A percentile compares a stretch with the other conserved stretches of the same genome.
Evolutionary conservation across 371 early-diverging fungal species (phyloP).

Genomic region (Blyttiomyces sp.): DNA sequence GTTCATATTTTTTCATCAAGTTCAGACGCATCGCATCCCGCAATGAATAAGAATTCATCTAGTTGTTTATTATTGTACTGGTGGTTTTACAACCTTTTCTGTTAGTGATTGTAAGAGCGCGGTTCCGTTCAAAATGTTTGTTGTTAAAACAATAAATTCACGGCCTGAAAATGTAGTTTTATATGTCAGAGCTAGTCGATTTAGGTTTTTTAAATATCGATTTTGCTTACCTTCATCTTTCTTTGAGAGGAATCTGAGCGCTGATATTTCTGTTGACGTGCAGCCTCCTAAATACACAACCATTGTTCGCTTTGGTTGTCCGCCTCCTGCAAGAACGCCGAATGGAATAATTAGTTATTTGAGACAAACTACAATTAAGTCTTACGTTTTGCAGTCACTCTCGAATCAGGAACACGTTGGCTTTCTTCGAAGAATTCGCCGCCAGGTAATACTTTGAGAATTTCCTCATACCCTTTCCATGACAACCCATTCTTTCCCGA

Average conservation of each 20-base stretch:
- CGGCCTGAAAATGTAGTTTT: slow-evolving; percentile 45
- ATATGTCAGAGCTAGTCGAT: not conserved
- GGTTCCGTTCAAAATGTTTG: slow-evolving; percentile 82
- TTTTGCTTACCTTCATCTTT: slow-evolving; percentile 55
- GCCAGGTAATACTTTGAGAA: slow-evolving; percentile 71
- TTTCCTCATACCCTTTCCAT: slow-evolving; percentile 87
- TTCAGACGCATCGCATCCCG: too few species aligned
- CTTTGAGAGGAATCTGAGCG: slow-evolving; percentile 77
- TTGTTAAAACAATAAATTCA: slow-evolving; percentile 81
- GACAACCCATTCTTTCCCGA: too few species aligned
- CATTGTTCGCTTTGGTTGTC: slow-evolving; percentile 65
- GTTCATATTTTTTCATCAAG: too few species aligned
- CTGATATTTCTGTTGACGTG: slow-evolving; percentile 86
- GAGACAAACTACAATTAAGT: not conserved
- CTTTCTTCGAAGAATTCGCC: slow-evolving; percentile 67
- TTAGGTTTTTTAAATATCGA: not conserved
- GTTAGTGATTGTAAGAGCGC: slow-evolving; percentile 55
- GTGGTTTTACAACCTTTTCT: slow-evolving; percentile 5
- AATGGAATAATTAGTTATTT: not conserved
- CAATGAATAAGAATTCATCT: too few species aligned
- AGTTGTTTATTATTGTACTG: too few species aligned
- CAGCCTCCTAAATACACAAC: slow-evolving; percentile 96
- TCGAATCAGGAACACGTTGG: slow-evolving; percentile 38
- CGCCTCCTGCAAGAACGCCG: slow-evolving; percentile 6
- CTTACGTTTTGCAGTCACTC: not conserved